Percentiles rank a stretch among this genome's conserved stretches.
Conservation (phyloP, 345 rosid genomes). For the Melaleuca alternifolia region DNA sequence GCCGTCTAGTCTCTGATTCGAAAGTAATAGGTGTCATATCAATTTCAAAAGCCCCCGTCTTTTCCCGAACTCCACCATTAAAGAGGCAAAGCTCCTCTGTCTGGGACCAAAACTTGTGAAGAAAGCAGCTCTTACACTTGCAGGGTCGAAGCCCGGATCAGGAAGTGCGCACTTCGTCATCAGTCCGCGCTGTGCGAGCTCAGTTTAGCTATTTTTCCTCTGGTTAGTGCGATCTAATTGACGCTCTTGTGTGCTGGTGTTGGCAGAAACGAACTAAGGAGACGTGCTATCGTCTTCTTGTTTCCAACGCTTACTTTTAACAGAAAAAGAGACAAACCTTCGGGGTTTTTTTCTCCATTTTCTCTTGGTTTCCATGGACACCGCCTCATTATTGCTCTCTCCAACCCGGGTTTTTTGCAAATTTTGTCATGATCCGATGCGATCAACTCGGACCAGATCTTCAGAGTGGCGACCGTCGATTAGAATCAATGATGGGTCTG, state of each 20-base stretch:
- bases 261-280: neutral
- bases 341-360: neutral
- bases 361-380: neutral
- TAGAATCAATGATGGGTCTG: neutral
- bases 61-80: neutral
- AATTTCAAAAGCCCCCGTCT: neutral
- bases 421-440: neutral
- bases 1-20: too few relatives aligned
- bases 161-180: neutral
- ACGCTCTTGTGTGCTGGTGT: neutral
- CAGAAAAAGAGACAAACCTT: neutral
- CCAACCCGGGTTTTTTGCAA: neutral
- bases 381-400: neutral
- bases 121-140: neutral
- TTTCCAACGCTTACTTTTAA: neutral
- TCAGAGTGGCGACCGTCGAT: neutral
- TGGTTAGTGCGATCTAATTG: neutral
- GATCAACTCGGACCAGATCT: neutral
- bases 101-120: too few relatives aligned
- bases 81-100: too few relatives aligned
- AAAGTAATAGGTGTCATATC: too few relatives aligned
- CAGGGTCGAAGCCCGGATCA: neutral
- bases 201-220: neutral
- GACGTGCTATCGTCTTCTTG: neutral
- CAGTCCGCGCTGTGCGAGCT: neutral